Evolutionary conservation across 176 grass and related monocot genomes (phyloP).

Genomic region (Phyllostachys edulis): DNA sequence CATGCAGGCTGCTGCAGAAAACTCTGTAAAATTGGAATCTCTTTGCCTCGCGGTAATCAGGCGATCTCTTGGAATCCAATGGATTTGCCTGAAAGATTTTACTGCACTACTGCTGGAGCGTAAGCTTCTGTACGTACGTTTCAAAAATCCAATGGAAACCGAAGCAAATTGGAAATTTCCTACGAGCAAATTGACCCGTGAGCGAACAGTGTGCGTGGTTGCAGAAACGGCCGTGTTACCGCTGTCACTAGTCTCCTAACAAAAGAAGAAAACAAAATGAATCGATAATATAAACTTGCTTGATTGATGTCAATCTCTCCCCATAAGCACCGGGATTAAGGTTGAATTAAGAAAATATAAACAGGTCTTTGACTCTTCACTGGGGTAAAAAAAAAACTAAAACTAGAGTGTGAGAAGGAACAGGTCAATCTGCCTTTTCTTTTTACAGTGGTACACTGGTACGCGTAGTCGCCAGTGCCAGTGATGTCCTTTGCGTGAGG

Average conservation of each 20-base stretch:
- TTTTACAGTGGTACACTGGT: background rate
- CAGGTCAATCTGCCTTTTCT: background rate
- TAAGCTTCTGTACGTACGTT: too few species aligned
- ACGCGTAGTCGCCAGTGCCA: background rate
- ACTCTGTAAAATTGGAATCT: background rate
- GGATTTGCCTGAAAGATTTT: background rate
- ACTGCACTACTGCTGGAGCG: background rate
- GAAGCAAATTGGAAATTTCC: background rate
- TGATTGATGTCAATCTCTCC: background rate
- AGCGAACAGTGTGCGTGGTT: background rate
- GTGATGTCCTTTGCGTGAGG: constrained; percentile 1
- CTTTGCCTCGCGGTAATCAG: background rate
- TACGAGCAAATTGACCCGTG: background rate
- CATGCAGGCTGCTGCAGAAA: background rate
- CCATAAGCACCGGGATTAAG: background rate
- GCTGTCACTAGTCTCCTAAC: background rate
- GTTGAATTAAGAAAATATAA: background rate
- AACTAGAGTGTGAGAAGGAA: background rate
- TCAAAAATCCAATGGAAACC: background rate
- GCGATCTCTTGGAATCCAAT: background rate
- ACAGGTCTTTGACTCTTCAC: background rate
- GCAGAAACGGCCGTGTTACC: background rate
- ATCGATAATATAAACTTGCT: background rate
- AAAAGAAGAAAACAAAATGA: background rate
- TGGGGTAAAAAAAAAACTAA: background rate